phyloP scores from a whole-genome alignment of 345 rosid species.

The Salix viminalis region DNA sequence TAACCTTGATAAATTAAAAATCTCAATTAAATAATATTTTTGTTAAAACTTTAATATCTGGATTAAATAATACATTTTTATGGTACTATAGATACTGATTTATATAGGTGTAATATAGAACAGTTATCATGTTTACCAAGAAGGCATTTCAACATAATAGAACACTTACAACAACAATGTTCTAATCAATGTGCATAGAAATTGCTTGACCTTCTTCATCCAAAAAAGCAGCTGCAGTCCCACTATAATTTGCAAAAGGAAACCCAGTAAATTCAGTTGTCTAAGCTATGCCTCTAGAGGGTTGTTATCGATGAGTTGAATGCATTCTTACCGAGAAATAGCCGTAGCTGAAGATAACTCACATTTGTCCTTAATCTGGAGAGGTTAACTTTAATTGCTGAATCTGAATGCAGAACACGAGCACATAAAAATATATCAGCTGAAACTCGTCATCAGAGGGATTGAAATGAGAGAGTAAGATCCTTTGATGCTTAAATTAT shows the following conservation, averaged over 20 bases:
- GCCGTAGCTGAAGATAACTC: conserved; percentile 46
- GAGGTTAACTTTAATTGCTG: conserved; percentile 20
- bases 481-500: no score
- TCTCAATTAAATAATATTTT: no score
- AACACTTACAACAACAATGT: neutral
- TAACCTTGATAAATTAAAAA: no score
- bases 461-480: neutral
- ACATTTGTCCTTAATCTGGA: conserved; percentile 35
- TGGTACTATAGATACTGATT: no score
- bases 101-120: no score
- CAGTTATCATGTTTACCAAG: no score
- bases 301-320: neutral
- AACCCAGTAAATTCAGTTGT: neutral
- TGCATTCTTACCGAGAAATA: conserved; percentile 49
- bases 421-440: neutral
- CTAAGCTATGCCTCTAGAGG: neutral
- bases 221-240: conserved; percentile 43
- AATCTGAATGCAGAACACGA: conserved; percentile 29
- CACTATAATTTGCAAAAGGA: conserved; percentile 27
- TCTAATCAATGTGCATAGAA: conserved; percentile 5
- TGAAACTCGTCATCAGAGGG: neutral
- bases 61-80: no score
- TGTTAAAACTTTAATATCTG: no score
- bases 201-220: conserved; percentile 47
- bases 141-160: no score